Percentiles rank a stretch among this genome's conserved stretches.
These are phyloP conservation scores for Termitomyces sp. DNA, from an alignment of 768 basidiomycete genomes.

Conservation along the genomic window DNA sequence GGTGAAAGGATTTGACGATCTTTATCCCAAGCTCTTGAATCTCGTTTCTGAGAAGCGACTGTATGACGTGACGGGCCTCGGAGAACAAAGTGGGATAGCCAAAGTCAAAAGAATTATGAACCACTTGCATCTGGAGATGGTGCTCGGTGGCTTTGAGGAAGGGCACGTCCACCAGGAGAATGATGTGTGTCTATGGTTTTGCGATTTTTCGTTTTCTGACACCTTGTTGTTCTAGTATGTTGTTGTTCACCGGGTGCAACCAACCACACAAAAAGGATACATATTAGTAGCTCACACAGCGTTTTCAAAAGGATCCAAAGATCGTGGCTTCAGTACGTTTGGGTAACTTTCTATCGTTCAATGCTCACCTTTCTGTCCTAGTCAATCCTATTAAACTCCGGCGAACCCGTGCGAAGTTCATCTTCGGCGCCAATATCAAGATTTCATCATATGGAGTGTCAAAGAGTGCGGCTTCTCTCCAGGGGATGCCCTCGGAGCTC, in stretches of 20 bases:
- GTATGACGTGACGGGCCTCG: conserved; percentile 69
- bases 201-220: neutral
- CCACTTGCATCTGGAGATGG: conserved; percentile 88
- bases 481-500: conserved; percentile 72
- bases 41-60: conserved; percentile 80
- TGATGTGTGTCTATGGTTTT: conserved; percentile 56
- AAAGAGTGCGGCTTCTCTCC: conserved; percentile 52
- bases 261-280: conserved; percentile 87
- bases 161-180: conserved; percentile 98
- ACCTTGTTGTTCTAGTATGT: conserved; percentile 67
- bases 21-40: conserved; percentile 93
- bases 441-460: conserved; percentile 59
- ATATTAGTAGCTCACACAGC: conserved; percentile 90
- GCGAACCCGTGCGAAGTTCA: conserved; percentile 74
- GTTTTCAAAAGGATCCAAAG: conserved; percentile 79
- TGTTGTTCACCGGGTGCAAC: conserved; percentile 88
- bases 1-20: conserved; percentile 95
- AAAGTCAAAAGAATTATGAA: conserved; percentile 75
- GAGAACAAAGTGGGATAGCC: conserved; percentile 55
- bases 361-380: conserved; percentile 28
- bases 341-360: neutral
- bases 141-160: conserved; percentile 81
- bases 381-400: conserved; percentile 84
- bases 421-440: conserved; percentile 75
- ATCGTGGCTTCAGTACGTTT: conserved; percentile 74